Percentiles rank a stretch among this genome's conserved stretches.
Evolutionary conservation across 768 basidiomycete species (phyloP).

Genomic region (Lentinula guzmanii): DNA sequence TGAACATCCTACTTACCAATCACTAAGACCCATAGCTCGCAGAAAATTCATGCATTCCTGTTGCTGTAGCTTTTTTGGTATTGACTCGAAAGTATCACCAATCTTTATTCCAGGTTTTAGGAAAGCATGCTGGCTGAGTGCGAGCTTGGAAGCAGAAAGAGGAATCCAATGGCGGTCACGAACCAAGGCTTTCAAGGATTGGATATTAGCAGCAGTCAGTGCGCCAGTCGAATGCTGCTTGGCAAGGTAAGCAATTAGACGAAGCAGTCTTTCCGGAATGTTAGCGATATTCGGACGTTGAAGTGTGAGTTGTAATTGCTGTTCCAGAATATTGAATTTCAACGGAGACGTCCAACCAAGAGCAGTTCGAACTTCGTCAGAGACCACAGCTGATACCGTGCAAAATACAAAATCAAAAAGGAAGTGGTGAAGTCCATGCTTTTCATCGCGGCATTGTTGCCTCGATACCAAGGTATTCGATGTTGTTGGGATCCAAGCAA

Average conservation of each 20-base stretch:
- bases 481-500: constrained; percentile 33
- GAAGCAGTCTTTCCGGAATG: neutral
- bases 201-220: constrained; percentile 8
- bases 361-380: constrained; percentile 18
- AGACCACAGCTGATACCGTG: constrained; percentile 19
- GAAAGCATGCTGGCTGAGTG: neutral
- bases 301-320: constrained; percentile 23
- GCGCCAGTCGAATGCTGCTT: neutral
- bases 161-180: constrained; percentile 28
- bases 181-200: constrained; percentile 13
- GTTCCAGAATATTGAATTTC: constrained; percentile 19
- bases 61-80: neutral
- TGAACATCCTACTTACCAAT: neutral
- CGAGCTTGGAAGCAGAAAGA: constrained; percentile 8
- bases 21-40: neutral
- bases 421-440: constrained; percentile 22
- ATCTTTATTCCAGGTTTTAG: neutral
- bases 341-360: constrained; percentile 36
- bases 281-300: neutral
- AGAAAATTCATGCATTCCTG: neutral
- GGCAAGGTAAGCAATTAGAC: neutral
- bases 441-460: constrained; percentile 21
- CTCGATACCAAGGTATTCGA: constrained; percentile 13
- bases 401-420: constrained; percentile 36
- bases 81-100: neutral